These are phyloP conservation scores for Flaveria brownii DNA, from an alignment of 129 eudicot genomes.

Conservation along the genomic window DNA sequence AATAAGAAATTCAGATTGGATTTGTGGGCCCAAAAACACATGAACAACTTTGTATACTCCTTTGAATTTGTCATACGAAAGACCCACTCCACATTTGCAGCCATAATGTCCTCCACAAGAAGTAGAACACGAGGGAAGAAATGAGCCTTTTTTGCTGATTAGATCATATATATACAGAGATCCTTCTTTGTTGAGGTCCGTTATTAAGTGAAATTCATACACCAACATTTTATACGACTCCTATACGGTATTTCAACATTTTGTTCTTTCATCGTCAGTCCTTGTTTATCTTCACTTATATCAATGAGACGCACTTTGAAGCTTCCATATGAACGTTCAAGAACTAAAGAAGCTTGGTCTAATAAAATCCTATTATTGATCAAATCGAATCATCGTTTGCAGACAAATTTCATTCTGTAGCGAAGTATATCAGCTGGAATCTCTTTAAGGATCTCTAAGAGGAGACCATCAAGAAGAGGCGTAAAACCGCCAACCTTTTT, in stretches of 20 bases:
- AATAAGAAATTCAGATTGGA: conserved; percentile 38
- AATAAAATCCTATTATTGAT: conserved; percentile 28
- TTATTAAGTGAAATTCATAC: conserved; percentile 34
- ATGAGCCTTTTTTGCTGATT: conserved; percentile 26
- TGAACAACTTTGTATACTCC: conserved; percentile 41
- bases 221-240: conserved; percentile 37
- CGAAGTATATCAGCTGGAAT: conserved; percentile 32
- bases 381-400: conserved; percentile 33
- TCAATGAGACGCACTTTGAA: conserved; percentile 5
- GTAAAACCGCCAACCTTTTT: conserved; percentile 17
- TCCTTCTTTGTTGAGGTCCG: conserved; percentile 15
- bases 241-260: conserved; percentile 15
- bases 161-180: conserved; percentile 26
- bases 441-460: conserved; percentile 21
- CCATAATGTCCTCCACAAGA: conserved; percentile 34
- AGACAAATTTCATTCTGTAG: conserved; percentile 21
- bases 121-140: conserved; percentile 20
- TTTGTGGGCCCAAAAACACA: conserved; percentile 29
- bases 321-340: conserved; percentile 21
- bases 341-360: conserved; percentile 32
- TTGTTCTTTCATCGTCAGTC: conserved; percentile 26
- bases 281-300: conserved; percentile 25
- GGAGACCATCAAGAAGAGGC: conserved; percentile 17
- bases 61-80: conserved; percentile 34
- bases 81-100: conserved; percentile 33